These are phyloP conservation scores for Meira miltonrushii DNA, from an alignment of 1,284 basidiomycete species.

Conservation along the genomic window DNA sequence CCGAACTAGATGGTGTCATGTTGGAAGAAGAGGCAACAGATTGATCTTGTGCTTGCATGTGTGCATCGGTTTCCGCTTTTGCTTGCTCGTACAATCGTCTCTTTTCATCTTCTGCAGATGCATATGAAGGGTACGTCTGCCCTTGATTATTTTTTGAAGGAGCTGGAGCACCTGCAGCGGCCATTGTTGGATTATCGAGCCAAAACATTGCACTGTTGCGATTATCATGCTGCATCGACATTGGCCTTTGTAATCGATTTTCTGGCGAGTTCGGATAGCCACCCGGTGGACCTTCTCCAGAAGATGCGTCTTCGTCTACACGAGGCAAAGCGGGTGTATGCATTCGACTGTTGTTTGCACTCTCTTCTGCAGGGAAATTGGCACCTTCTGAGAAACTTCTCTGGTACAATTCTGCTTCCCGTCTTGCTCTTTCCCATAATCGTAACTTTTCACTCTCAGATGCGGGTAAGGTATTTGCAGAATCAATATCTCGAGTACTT, in stretches of 20 bases:
- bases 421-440: conserved; percentile 37
- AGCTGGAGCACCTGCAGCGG: conserved; percentile 4
- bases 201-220: conserved; percentile 11
- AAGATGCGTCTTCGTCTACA: background rate
- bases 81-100: conserved; percentile 33
- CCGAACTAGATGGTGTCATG: background rate
- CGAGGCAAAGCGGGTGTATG: conserved; percentile 4
- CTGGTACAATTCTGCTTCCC: conserved; percentile 40
- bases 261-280: background rate
- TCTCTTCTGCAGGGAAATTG: conserved; percentile 20
- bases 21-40: background rate
- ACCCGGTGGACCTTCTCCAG: too few relatives aligned
- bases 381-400: conserved; percentile 22
- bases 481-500: background rate
- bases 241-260: background rate
- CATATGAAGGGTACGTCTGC: background rate
- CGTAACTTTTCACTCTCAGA: conserved; percentile 35
- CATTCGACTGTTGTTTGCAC: background rate
- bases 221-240: background rate
- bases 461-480: background rate
- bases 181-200: conserved; percentile 9
- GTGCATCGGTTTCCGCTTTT: conserved; percentile 15
- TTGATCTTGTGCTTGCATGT: conserved; percentile 12
- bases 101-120: conserved; percentile 41
- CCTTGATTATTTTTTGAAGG: background rate